phyloP scores from a whole-genome alignment of 2,329 filamentous ascomycete genomes.

The Cercospora sp. region DNA sequence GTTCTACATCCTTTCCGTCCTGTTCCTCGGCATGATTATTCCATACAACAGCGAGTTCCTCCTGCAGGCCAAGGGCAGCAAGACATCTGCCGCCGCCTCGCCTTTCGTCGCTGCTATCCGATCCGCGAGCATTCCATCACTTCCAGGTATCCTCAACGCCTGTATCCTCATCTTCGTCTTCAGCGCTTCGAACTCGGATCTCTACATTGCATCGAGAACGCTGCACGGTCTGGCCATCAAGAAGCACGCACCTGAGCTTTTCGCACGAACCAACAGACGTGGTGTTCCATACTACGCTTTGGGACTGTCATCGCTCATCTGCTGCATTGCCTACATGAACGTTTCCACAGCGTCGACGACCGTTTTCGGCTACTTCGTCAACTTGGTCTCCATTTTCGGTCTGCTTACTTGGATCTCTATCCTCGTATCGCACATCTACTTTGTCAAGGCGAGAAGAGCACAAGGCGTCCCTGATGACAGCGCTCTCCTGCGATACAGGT shows the following conservation, averaged over 20 bases:
- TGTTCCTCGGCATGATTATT: slow-evolving; percentile 74
- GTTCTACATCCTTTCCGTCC: slow-evolving; percentile 74
- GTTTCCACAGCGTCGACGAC: slow-evolving; percentile 43
- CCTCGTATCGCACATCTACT: slow-evolving; percentile 51
- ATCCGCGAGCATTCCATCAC: slow-evolving; percentile 60
- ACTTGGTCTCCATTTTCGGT: slow-evolving; percentile 44
- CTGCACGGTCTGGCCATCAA: slow-evolving; percentile 72
- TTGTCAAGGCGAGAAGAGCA: slow-evolving; percentile 48
- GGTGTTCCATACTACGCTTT: slow-evolving; percentile 71
- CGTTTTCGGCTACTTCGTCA: slow-evolving; percentile 53
- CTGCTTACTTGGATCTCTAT: slow-evolving; percentile 53
- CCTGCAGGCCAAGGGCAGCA: slow-evolving; percentile 55
- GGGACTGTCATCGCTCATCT: slow-evolving; percentile 60
- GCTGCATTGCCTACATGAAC: slow-evolving; percentile 56
- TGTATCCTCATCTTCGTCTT: slow-evolving; percentile 76
- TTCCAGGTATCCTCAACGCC: slow-evolving; percentile 70
- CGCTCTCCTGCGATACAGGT: slow-evolving; percentile 53
- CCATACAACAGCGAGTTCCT: slow-evolving; percentile 67
- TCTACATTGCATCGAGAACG: slow-evolving; percentile 62
- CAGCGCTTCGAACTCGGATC: slow-evolving; percentile 73
- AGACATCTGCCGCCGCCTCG: slow-evolving; percentile 56
- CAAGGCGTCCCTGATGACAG: slow-evolving; percentile 47
- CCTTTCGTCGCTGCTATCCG: slow-evolving; percentile 75
- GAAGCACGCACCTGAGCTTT: slow-evolving; percentile 69
- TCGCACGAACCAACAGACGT: slow-evolving; percentile 68